Base-by-base conservation (phyloP, 2,329 filamentous ascomycete species). In the Calonectria pauciramosa region DNA sequence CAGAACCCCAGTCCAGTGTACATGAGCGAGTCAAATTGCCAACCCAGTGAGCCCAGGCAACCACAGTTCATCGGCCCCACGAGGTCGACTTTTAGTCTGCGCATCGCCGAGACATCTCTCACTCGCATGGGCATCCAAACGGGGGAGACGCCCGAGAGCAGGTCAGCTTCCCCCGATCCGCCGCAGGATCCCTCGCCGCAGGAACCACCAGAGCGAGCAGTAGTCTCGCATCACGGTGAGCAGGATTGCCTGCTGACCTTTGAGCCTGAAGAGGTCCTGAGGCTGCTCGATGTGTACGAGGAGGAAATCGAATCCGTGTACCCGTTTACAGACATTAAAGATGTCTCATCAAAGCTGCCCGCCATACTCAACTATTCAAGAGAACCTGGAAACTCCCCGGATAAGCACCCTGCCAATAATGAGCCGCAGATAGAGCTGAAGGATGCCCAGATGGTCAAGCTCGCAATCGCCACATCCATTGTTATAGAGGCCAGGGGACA, bases 221-320 rank as follows among this genome's bases (percentile, higher is more conserved):
- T 23, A 36, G 41, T 60, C 34, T 20, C 41, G n/a, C n/a, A n/a
- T 13, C 32, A 63, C 3, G 52, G 41, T 1, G 70, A 63, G 16
- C 28, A 56, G n/a, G 70, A 72, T 32, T 68, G 64, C n/a, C 38
- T 72, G 14, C n/a, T 72, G 26, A 63, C 11, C n/a, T 72, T 72
- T 41, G 70, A 72, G 20, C 52, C 54, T 10, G 70, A 72, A 1
- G 70, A 72, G 54, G 23, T 72, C 10, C 64, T 60, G 14, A 30
- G 70, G 18, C 41, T 72, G 6, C 32, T 72, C 23, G 64, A 72
- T 10, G 81, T 84, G 4, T 87, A 84, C 28, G 81, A 84, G n/a
- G 86, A 87, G 63, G 85, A 86, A 52, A 81, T 86, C 32, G 86
- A 86, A 32, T 81, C 82, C 0, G 81, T 86, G 0, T 85, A 85